phyloP scores from a whole-genome alignment of 179 eudicot species.

The Gypsophila paniculata region DNA sequence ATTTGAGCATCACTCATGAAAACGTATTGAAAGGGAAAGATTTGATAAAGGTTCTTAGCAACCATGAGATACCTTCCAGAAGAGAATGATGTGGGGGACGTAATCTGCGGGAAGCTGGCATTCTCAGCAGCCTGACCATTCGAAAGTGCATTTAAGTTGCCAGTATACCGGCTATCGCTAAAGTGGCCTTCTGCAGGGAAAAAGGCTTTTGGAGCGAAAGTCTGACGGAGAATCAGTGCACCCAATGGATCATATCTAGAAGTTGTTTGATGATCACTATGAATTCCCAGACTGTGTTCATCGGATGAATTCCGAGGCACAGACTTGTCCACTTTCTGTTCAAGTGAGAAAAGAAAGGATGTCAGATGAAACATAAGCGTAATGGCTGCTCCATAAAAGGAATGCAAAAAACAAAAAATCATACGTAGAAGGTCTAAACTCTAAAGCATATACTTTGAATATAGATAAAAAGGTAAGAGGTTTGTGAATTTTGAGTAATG shows the following conservation, averaged over 20 bases:
- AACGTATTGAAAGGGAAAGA: background rate
- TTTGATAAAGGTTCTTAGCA: slow-evolving; percentile 17
- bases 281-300: slow-evolving; percentile 32
- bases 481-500: background rate
- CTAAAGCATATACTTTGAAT: background rate
- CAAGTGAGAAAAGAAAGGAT: slow-evolving; percentile 1
- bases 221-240: slow-evolving; percentile 32
- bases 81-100: slow-evolving; percentile 51
- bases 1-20: background rate
- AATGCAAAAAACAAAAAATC: background rate
- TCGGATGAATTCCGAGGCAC: slow-evolving; percentile 40
- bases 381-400: background rate
- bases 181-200: slow-evolving; percentile 33
- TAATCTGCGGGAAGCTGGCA: slow-evolving; percentile 44
- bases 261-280: slow-evolving; percentile 30
- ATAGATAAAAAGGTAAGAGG: background rate
- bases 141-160: slow-evolving; percentile 36
- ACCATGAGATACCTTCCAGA: slow-evolving; percentile 61
- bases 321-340: slow-evolving; percentile 56
- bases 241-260: slow-evolving; percentile 34
- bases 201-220: slow-evolving; percentile 28
- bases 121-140: slow-evolving; percentile 49
- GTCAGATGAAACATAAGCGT: slow-evolving; percentile 11
- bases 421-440: background rate
- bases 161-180: slow-evolving; percentile 43